Percentiles rank a stretch among this genome's conserved stretches.
phyloP scores from a whole-genome alignment of 768 basidiomycete species.

The Lentinula sp. region DNA sequence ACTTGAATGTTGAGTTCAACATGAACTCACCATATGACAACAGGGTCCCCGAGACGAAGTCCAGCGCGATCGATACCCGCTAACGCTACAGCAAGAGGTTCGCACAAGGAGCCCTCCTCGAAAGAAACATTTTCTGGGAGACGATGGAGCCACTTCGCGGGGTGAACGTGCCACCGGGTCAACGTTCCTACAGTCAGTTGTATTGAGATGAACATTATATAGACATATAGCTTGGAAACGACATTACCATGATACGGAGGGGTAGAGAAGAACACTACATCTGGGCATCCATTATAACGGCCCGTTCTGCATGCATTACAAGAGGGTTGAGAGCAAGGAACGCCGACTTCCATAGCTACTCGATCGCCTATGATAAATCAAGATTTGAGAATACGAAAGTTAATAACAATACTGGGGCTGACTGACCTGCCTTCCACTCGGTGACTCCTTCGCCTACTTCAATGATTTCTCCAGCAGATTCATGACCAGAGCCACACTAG shows the following conservation, averaged over 20 bases:
- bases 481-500: slow-evolving; percentile 65
- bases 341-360: slow-evolving; percentile 65
- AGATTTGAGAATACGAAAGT: neutral
- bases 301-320: slow-evolving; percentile 62
- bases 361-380: slow-evolving; percentile 41
- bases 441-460: slow-evolving; percentile 63
- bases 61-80: slow-evolving; percentile 63
- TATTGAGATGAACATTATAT: slow-evolving; percentile 1
- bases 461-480: slow-evolving; percentile 62
- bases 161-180: slow-evolving; percentile 62
- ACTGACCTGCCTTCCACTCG: slow-evolving; percentile 53
- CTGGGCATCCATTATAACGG: slow-evolving; percentile 56
- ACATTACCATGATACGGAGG: slow-evolving; percentile 56
- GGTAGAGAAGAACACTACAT: slow-evolving; percentile 63
- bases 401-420: neutral
- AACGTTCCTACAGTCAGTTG: slow-evolving; percentile 39
- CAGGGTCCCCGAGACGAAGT: slow-evolving; percentile 58
- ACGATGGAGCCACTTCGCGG: slow-evolving; percentile 62
- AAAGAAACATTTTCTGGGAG: slow-evolving; percentile 57
- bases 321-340: slow-evolving; percentile 57
- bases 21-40: slow-evolving; percentile 47
- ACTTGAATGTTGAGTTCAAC: neutral
- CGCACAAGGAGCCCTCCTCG: slow-evolving; percentile 64
- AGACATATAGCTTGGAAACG: neutral
- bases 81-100: slow-evolving; percentile 61